phyloP scores from a whole-genome alignment of 2,329 filamentous ascomycete genomes.

The Sclerotinia subarctica region DNA sequence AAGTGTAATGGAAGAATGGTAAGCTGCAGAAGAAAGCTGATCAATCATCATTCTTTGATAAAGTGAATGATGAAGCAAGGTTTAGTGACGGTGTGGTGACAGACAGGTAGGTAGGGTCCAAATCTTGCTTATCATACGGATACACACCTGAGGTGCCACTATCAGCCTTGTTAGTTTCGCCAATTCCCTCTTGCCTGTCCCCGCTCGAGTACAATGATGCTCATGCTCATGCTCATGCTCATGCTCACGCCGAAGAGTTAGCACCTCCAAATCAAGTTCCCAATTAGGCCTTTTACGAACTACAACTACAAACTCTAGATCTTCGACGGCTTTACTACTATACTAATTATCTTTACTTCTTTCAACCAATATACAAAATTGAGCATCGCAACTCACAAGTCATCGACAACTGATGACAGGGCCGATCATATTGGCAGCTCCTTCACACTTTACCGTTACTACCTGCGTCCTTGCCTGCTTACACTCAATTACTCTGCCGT shows the following conservation, averaged over 20 bases:
- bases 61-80: background rate
- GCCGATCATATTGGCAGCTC: background rate
- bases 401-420: background rate
- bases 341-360: background rate
- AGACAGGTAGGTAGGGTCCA: background rate
- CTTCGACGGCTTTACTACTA: background rate
- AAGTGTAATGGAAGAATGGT: constrained; percentile 12
- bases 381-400: constrained; percentile 2
- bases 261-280: background rate
- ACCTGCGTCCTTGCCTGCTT: background rate
- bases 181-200: background rate
- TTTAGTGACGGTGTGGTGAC: background rate
- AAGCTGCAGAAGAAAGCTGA: constrained; percentile 15
- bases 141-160: background rate
- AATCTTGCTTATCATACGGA: background rate
- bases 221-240: background rate
- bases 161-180: background rate
- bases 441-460: constrained; percentile 1
- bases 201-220: background rate
- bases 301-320: background rate
- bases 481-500: background rate
- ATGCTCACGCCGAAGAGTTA: background rate
- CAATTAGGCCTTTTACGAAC: background rate
- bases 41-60: background rate
- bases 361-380: background rate